A percentile compares a stretch with the other conserved stretches of the same genome.
Evolutionary conservation across 2,329 filamentous ascomycete genomes (phyloP).

Genomic region (Fusarium armeniacum): DNA sequence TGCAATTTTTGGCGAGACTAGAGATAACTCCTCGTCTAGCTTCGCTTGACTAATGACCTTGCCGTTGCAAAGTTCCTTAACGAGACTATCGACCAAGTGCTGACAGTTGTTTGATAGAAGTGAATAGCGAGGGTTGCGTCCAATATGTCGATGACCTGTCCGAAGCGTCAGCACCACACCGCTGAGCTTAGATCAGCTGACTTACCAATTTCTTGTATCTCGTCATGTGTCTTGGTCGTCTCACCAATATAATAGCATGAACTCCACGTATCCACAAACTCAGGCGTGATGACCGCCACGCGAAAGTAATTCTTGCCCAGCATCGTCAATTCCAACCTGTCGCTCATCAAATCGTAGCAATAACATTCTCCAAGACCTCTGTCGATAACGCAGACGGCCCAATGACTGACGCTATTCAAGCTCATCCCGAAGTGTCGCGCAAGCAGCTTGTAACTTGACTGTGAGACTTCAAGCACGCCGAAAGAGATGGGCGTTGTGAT

Average conservation of each 20-base stretch:
- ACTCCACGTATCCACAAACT: slow-evolving; percentile 47
- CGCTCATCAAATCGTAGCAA: slow-evolving; percentile 49
- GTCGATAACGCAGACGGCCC: slow-evolving; percentile 48
- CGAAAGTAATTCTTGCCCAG: slow-evolving; percentile 48
- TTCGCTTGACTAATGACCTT: slow-evolving; percentile 48
- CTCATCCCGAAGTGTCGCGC: slow-evolving; percentile 47
- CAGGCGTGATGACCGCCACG: slow-evolving; percentile 34
- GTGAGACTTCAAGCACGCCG: slow-evolving; percentile 41
- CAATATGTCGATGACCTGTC: slow-evolving; percentile 38
- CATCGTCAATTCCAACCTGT: slow-evolving; percentile 43
- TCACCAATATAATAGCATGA: slow-evolving; percentile 49
- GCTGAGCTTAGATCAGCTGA: rapidly evolving
- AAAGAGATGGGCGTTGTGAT: slow-evolving; percentile 46
- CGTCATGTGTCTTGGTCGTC: slow-evolving; percentile 46
- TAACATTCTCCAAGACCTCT: slow-evolving; percentile 40
- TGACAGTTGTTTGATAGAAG: slow-evolving; percentile 48
- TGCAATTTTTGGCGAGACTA: slow-evolving; percentile 44
- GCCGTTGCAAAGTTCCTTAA: slow-evolving; percentile 48
- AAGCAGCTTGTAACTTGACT: slow-evolving; percentile 42
- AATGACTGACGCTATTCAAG: slow-evolving; percentile 48
- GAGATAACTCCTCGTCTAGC: slow-evolving; percentile 42
- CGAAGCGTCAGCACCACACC: not conserved
- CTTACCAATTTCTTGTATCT: slow-evolving; percentile 46
- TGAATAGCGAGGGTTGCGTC: slow-evolving; percentile 35
- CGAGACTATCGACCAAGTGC: slow-evolving; percentile 44